Conservation (phyloP, 345 rosid species). For the thale cress (Arabidopsis thaliana) region DNA sequence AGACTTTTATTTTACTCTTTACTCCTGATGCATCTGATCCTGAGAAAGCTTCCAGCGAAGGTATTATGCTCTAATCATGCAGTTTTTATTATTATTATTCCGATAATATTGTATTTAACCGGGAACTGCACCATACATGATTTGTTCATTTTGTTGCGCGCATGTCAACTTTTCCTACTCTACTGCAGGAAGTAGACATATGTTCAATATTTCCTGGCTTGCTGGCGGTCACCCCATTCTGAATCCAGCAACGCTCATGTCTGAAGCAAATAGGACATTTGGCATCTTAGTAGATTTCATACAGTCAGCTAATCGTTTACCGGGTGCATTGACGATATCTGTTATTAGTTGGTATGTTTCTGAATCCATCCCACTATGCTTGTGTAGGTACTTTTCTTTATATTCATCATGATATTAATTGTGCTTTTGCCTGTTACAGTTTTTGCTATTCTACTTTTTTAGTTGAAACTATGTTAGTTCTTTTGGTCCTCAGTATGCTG, state of each 20-base stretch:
- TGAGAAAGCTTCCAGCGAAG: slow-evolving; percentile 61
- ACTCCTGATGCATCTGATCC: slow-evolving; percentile 69
- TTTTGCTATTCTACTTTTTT: slow-evolving; percentile 20
- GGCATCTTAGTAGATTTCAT: slow-evolving; percentile 64
- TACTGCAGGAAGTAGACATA: slow-evolving; percentile 58
- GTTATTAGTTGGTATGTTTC: slow-evolving; percentile 83
- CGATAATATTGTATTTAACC: slow-evolving; percentile 19
- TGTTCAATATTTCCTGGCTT: slow-evolving; percentile 79
- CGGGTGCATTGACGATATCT: slow-evolving; percentile 70
- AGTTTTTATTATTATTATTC: not conserved
- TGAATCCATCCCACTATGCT: slow-evolving; percentile 32
- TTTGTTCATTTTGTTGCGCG: slow-evolving; percentile 25
- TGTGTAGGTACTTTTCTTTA: slow-evolving; percentile 27
- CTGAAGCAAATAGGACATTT: slow-evolving; percentile 71
- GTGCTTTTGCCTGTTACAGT: slow-evolving; percentile 24
- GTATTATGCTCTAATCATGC: slow-evolving; percentile 49
- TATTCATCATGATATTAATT: slow-evolving; percentile 21
- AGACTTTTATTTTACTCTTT: slow-evolving; percentile 76
- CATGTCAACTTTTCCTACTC: slow-evolving; percentile 33
- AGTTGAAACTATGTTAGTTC: slow-evolving; percentile 17
- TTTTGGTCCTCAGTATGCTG: not conserved
- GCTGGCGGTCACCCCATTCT: slow-evolving; percentile 71
- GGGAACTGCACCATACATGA: slow-evolving; percentile 11
- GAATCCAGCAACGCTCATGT: slow-evolving; percentile 63
- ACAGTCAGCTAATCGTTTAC: slow-evolving; percentile 60